Evolutionary conservation across 257 asterid species (phyloP).

Genomic region (Leptodermis oblonga): DNA sequence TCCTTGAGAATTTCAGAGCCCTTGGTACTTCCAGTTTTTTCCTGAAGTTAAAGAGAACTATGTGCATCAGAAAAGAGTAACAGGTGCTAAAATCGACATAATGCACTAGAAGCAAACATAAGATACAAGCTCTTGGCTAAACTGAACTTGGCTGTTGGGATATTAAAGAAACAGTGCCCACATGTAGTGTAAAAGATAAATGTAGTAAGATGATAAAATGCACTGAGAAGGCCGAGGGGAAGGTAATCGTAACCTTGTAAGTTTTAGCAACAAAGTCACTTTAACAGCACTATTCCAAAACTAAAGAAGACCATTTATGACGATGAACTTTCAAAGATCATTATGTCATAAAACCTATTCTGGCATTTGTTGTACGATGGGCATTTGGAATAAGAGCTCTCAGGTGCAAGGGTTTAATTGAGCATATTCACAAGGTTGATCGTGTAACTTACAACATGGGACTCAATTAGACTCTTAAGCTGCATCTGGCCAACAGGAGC

Average conservation of each 20-base stretch:
- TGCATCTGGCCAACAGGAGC: conserved; percentile 97
- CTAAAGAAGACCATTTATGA: neutral
- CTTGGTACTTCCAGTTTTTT: no score
- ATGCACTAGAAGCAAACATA: no score
- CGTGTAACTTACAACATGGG: conserved; percentile 78
- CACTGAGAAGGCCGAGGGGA: neutral
- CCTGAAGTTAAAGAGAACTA: no score
- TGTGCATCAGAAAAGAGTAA: no score
- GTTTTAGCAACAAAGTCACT: no score
- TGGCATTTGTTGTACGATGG: neutral
- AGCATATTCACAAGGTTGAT: neutral
- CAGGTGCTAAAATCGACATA: no score
- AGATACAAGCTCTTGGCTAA: no score
- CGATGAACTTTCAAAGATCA: neutral
- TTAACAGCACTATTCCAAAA: neutral
- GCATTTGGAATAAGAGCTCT: neutral
- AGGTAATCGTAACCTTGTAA: no score
- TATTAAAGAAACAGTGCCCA: neutral
- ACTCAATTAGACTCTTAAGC: conserved; percentile 83
- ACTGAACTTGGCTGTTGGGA: neutral
- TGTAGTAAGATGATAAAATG: neutral
- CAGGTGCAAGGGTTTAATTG: neutral
- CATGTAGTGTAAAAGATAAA: neutral
- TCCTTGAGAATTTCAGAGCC: no score
- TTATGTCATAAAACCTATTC: neutral